Base-by-base conservation (phyloP, 805 yeast genomes). In the Teunomyces cretensis region DNA sequence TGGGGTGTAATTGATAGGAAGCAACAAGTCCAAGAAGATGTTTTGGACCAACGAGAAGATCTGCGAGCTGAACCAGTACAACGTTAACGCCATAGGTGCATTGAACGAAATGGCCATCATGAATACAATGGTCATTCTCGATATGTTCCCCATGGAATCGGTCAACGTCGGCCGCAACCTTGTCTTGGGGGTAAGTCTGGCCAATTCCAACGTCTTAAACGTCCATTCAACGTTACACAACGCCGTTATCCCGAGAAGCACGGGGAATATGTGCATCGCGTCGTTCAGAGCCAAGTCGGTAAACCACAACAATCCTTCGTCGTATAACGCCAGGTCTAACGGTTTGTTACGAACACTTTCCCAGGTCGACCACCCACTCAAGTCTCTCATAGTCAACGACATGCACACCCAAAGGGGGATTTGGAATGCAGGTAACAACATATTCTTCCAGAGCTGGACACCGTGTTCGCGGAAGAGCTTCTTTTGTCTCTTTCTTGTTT, bases 61-160 rank as follows among this genome's bases (percentile, higher is more conserved):
- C 59, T 89, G 91, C 0, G 97, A 89, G 38, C 92, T 81, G 26
- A 88, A 75, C 99, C 98, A 92, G 65, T 91, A 92, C n/a, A 89
- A 60, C 0, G 85, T 80, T 30, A 91, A 67, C 0, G 95, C 88
- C 24, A 84, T 71, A 0, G 98, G 96, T 0, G 96, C 95, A 56
- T 90, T 94, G 33, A 90, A 79, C 0, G 96, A 75, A 14, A 90
- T 72, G 4, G 89, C 90, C 85, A 89, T 88, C 65, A 92, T 72
- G 51, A 88, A 81, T 1, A 90, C 81, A 42, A 87, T 80, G 16
- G 92, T 81, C 51, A 88, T 72, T 55, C 97, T 73, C 2, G 95
- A 80, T 1, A 87, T 57, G 49, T 82, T 88, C 44, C 87, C 75
- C 30, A 91, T 57, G 2, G 88, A 76, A 54, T 82, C 87, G 41